Evolutionary conservation across 257 asterid genomes (phyloP), one percentile per base, ranked within the genome.

Genomic region (Linaria vulgaris): DNA sequence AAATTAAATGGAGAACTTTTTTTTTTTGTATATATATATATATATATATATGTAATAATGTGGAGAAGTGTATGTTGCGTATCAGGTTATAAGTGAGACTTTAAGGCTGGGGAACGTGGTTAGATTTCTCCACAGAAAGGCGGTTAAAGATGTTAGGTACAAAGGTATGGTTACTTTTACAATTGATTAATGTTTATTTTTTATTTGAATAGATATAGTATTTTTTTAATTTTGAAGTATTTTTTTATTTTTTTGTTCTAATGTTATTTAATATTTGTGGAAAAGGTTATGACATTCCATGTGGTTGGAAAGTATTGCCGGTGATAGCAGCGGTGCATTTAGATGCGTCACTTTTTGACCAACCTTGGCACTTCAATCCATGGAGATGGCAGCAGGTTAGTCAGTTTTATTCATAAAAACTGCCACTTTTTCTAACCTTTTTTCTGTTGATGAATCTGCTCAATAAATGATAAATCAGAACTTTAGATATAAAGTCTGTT

Each of bases 271-370:
- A 13, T 6, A 37, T 31, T 31, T 27, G 52, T 51, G 17, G 30
- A 75, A 85, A 75, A 85, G 97, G 94, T 37, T 87, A 87, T 85
- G 95, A 90, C 88, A 90, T 90, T 90, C 97, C 97, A 87, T 70
- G 96, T 83, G 97, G 97, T n/a, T 90, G 97, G 97, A 90, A 90
- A 84, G 95, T 90, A 71, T 66, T 90, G 69, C 97, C 97, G 71
- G 97, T 90, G 75, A 87, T 90, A 44, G 81, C 96, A 76, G 96
- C 97, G 62, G 96, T 88, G 83, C 97, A 90, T 90, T 85, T 90
- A 74, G 97, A 90, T 88, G 85, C 80, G 51, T 66, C 88, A 61
- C 90, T 82, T 76, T 90, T 83, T 83, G 89, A 85, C 86, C 96
- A 81, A 66, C 95, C 96, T 74, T 89, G 85, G 74, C 83, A 76